Evolutionary conservation across 1,284 basidiomycete genomes (phyloP).

Genomic region (Cystobasidium pallidum): DNA sequence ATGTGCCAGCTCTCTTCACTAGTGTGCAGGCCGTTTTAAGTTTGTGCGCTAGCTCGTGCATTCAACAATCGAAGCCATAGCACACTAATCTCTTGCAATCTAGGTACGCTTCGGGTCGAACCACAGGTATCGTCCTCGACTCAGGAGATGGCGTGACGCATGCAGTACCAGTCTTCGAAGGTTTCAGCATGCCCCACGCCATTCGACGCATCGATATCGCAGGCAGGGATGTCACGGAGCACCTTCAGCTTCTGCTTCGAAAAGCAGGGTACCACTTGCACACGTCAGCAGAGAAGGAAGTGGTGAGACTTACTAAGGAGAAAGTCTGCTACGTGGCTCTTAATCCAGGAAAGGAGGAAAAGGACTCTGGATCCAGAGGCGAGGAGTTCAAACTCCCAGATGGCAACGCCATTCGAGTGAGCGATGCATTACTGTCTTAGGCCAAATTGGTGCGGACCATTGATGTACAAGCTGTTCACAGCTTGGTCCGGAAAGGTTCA

Average conservation of each 20-base stretch:
- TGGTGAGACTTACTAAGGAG: constrained; percentile 97
- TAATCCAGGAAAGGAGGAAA: constrained; percentile 92
- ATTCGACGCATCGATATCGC: constrained; percentile 95
- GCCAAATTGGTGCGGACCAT: background rate
- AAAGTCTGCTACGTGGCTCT: constrained; percentile 94
- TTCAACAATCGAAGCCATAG: background rate
- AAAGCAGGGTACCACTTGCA: constrained; percentile 94
- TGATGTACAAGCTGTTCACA: constrained; percentile 56
- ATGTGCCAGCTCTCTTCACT: constrained; percentile 95
- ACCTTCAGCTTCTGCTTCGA: constrained; percentile 88
- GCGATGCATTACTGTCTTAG: constrained; percentile 47
- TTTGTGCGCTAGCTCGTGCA: constrained; percentile 64
- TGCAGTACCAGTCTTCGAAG: constrained; percentile 98
- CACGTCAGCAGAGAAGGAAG: constrained; percentile 95
- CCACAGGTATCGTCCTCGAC: constrained; percentile 97
- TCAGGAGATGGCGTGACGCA: constrained; percentile 99
- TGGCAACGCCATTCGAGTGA: constrained; percentile 86
- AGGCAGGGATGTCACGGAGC: constrained; percentile 92
- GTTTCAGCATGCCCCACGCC: constrained; percentile 98
- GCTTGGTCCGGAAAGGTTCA: constrained; percentile 93
- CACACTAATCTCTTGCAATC: constrained; percentile 25
- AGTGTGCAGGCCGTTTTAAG: constrained; percentile 97
- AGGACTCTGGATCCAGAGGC: constrained; percentile 71
- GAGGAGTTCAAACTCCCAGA: constrained; percentile 96
- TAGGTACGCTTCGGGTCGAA: constrained; percentile 99